Evolutionary conservation across 2,329 filamentous ascomycete genomes (phyloP).

Genomic region (Talaromyces verruculosus): DNA sequence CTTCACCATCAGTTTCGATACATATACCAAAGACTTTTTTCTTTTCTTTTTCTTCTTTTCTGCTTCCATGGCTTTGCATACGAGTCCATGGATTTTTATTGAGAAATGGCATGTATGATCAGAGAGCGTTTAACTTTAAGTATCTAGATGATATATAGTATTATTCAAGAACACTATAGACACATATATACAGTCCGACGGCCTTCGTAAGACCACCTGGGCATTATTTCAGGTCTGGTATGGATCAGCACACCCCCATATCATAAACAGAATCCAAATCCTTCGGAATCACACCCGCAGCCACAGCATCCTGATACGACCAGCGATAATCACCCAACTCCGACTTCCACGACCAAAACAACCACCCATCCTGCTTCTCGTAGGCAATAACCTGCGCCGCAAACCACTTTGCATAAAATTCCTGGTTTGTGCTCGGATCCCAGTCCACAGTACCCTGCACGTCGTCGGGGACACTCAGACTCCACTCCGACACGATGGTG

Average conservation of each 20-base stretch:
- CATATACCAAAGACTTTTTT: slow-evolving; percentile 14
- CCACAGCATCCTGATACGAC: slow-evolving; percentile 39
- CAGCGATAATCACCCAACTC: slow-evolving; percentile 42
- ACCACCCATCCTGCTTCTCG: slow-evolving; percentile 56
- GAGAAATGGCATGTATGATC: slow-evolving; percentile 12
- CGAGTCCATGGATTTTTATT: slow-evolving; percentile 19
- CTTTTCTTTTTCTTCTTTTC: slow-evolving; percentile 12
- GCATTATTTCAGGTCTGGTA: not conserved
- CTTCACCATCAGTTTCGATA: slow-evolving; percentile 12
- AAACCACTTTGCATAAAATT: slow-evolving; percentile 60
- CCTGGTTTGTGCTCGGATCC: slow-evolving; percentile 42
- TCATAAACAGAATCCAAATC: slow-evolving; percentile 30
- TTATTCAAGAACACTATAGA: not conserved
- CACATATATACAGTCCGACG: not conserved
- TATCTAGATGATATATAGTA: not conserved
- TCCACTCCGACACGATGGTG: slow-evolving; percentile 61
- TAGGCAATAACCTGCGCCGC: slow-evolving; percentile 57
- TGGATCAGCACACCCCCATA: slow-evolving; percentile 17
- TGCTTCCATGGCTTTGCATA: slow-evolving; percentile 24
- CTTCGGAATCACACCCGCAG: slow-evolving; percentile 42
- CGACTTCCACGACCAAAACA: slow-evolving; percentile 62
- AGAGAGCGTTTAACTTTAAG: not conserved
- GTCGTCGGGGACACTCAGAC: slow-evolving; percentile 52
- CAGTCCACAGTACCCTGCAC: slow-evolving; percentile 50
- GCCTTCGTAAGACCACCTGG: not conserved